phyloP scores from a whole-genome alignment of 208 protist species.

The Crithidia brevicula region DNA sequence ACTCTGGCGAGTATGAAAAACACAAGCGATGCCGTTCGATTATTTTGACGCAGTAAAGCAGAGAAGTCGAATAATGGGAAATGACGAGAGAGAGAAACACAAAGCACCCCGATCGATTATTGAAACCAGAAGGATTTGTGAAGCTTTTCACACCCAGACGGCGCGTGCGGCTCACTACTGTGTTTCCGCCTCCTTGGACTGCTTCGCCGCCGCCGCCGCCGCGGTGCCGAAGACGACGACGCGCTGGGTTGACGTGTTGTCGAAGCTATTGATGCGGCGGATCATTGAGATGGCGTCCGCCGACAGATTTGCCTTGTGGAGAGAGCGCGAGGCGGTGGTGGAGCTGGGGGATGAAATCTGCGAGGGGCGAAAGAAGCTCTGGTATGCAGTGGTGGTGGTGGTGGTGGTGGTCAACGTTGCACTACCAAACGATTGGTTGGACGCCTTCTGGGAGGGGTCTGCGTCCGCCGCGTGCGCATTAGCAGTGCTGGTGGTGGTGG shows the following conservation, averaged over 20 bases:
- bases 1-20: too few species aligned
- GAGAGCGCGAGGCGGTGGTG: conserved; percentile 16
- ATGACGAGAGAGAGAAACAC: neutral
- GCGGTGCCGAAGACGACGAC: conserved; percentile 76
- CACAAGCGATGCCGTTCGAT: too few species aligned
- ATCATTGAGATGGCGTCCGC: conserved; percentile 80
- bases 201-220: conserved; percentile 12
- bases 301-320: conserved; percentile 49
- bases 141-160: neutral
- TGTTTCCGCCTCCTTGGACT: conserved; percentile 10
- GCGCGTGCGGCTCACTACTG: neutral
- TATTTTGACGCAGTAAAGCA: neutral
- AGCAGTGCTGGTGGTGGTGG: too few species aligned
- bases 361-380: conserved; percentile 1
- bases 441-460: too few species aligned
- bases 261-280: conserved; percentile 81
- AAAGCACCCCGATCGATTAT: too few species aligned
- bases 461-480: too few species aligned
- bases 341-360: neutral
- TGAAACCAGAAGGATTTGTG: too few species aligned
- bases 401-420: neutral
- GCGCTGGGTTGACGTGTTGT: conserved; percentile 73
- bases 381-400: neutral
- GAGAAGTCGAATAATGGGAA: conserved; percentile 15
- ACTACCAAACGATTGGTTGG: too few species aligned